A percentile compares a stretch with the other conserved stretches of the same genome.
Evolutionary conservation across 345 rosid species (phyloP).

Genomic region (Iberis pinnata): DNA sequence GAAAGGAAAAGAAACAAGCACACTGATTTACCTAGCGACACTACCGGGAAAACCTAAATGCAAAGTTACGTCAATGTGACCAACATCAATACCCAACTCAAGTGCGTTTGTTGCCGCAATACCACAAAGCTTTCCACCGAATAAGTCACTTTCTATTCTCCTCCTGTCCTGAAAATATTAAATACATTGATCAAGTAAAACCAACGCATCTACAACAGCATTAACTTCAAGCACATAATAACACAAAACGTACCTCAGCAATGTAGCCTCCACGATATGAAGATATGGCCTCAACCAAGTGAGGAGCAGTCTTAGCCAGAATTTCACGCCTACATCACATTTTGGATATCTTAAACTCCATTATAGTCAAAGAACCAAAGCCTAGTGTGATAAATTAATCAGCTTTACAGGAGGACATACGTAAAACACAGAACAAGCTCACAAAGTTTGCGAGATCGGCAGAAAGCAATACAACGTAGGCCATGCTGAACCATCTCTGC

Average conservation of each 20-base stretch:
- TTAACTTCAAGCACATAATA: not conserved
- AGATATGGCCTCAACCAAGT: constrained; percentile 56
- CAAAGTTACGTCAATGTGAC: constrained; percentile 84
- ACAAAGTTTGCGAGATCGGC: constrained; percentile 84
- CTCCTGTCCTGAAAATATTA: constrained; percentile 60
- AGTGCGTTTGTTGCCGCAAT: constrained; percentile 94
- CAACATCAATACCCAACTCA: constrained; percentile 97
- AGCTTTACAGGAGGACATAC: constrained; percentile 40
- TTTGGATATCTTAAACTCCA: constrained; percentile 8
- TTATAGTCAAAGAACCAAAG: not conserved
- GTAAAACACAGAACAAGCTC: constrained; percentile 79
- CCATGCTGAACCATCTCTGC: constrained; percentile 99
- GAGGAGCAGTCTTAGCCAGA: constrained; percentile 67
- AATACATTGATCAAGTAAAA: constrained; percentile 9
- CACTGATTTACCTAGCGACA: constrained; percentile 61
- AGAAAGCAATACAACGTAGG: constrained; percentile 87
- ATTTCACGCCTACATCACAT: constrained; percentile 55
- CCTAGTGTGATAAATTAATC: not conserved
- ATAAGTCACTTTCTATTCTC: constrained; percentile 73
- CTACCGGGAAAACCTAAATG: constrained; percentile 99
- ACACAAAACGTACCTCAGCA: constrained; percentile 50
- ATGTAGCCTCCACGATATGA: constrained; percentile 90
- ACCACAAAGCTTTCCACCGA: constrained; percentile 79
- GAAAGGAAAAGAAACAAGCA: constrained; percentile 14
- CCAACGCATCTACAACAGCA: constrained; percentile 18